These are phyloP conservation scores for Gaultheria prostrata DNA, from an alignment of 148 eudicot species.

Conservation along the genomic window DNA sequence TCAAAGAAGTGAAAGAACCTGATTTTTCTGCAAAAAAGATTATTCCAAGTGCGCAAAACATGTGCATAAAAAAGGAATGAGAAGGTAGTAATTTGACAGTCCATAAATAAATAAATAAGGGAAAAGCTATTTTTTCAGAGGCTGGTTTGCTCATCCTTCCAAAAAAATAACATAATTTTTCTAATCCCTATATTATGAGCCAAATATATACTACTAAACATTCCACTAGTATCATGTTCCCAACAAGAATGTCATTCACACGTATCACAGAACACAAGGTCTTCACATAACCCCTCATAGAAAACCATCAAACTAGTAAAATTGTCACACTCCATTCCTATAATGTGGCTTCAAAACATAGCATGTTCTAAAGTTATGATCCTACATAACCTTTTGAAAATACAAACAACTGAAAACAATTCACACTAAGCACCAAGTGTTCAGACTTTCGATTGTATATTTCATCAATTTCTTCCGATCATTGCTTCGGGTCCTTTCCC, in stretches of 20 bases:
- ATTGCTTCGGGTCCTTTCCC: neutral
- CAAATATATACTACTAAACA: neutral
- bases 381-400: neutral
- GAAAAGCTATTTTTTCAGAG: neutral
- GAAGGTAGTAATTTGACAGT: neutral
- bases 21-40: too few species aligned
- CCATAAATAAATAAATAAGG: too few species aligned
- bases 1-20: too few species aligned
- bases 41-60: neutral
- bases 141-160: neutral
- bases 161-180: neutral
- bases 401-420: neutral
- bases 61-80: neutral
- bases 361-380: neutral
- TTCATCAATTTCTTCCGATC: neutral
- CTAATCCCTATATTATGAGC: neutral
- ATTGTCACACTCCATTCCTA: neutral
- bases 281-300: neutral
- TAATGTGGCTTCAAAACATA: neutral
- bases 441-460: neutral
- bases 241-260: neutral
- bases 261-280: neutral
- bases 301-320: neutral
- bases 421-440: neutral
- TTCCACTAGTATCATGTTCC: neutral